Percentiles rank a stretch among this genome's conserved stretches.
These are phyloP conservation scores for Helicostylum pulchrum DNA, from an alignment of 192 early-diverging fungal genomes.

Conservation along the genomic window DNA sequence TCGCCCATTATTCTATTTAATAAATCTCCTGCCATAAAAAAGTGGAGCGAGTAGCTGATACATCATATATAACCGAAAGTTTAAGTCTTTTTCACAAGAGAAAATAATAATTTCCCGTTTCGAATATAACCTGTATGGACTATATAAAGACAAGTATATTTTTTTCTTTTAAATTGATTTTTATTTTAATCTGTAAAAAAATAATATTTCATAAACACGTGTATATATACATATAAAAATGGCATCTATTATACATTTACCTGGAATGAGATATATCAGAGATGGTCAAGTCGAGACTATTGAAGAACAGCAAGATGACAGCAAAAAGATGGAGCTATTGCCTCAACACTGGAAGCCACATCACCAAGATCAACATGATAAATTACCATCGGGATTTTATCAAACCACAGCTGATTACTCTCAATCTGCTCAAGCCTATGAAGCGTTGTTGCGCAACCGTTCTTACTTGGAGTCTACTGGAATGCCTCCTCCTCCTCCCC, in stretches of 20 bases:
- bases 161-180: background rate
- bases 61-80: too few relatives aligned
- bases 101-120: conserved; percentile 20
- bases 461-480: conserved; percentile 7
- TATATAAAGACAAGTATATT: background rate
- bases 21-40: too few relatives aligned
- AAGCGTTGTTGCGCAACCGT: background rate
- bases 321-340: conserved; percentile 4
- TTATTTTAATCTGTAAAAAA: conserved; percentile 5
- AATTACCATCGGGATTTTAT: conserved; percentile 5
- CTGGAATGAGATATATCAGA: conserved; percentile 19
- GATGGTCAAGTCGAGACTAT: conserved; percentile 18
- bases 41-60: too few relatives aligned
- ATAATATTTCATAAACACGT: conserved; percentile 1
- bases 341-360: conserved; percentile 3
- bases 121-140: conserved; percentile 12
- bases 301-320: background rate
- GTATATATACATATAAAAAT: conserved; percentile 11
- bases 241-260: conserved; percentile 20
- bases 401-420: conserved; percentile 5
- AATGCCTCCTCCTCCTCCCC: conserved; percentile 1
- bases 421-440: conserved; percentile 9
- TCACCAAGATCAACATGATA: conserved; percentile 1
- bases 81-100: background rate
- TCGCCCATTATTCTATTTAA: too few relatives aligned